Evolutionary conservation across 2,329 filamentous ascomycete species (phyloP), one percentile per base, ranked within the genome.

Genomic region (Onygenales sp.): DNA sequence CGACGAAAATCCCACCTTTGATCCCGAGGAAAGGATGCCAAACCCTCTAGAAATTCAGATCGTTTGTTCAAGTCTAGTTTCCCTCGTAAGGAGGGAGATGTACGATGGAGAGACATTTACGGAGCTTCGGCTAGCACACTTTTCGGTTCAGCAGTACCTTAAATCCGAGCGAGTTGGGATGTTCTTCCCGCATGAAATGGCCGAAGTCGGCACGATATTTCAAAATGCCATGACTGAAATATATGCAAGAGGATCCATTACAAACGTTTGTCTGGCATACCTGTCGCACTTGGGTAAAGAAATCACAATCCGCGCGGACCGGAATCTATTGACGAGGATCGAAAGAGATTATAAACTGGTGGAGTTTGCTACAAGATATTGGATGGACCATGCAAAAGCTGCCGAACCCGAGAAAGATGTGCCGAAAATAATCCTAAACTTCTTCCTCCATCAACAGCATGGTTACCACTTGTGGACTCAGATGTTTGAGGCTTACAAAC

Each of bases 21-120:
- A 68, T 54, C 57, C 58, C 7, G 49, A 58, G 11, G 38, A 63
- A 46, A 59, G 63, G 47, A 60, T 68, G 53, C 59, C 57, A 7
- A 51, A 61, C 31, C 59, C 61, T n/a, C 11, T 35, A 17, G 60
- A 61, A 43, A 51, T 60, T 17, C 53, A 54, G 36, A 43, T 48
- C 27, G 43, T 61, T n/a, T 62, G 59, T 27, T 62, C 58, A 7
- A 60, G 36, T 39, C 36, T 39, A n/a, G 2, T 39, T n/a, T 39
- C 13, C 13, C 36, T 39, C 13, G 36, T 39, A 39, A n/a, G 2
- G 7, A 39, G 36, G 13, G 9, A 39, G 36, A n/a, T 1, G 9
- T 3, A 5, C 21, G n/a, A n/a, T n/a, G n/a, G n/a, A n/a, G n/a
- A 39, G 36, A 1, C 7, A n/a, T 3, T 39, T 9, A 39, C 13